Conservation (phyloP, 371 early-diverging fungal species). For the Fennellomyces sp. region DNA sequence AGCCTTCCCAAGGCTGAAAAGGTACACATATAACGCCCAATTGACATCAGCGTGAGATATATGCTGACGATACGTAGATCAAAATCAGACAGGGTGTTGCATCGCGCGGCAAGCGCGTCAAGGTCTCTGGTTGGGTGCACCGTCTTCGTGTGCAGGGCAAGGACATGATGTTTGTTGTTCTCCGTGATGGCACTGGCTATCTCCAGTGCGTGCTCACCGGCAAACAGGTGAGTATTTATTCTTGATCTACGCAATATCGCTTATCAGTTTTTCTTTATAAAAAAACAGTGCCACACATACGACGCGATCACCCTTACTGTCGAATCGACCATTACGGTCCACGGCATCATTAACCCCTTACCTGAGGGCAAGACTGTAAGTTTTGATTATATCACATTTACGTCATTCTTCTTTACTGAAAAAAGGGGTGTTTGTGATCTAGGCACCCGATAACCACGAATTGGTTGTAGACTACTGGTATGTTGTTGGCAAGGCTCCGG, state of each 20-base stretch:
- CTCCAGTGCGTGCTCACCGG: constrained; percentile 94
- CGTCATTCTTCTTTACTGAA: background rate
- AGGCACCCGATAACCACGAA: constrained; percentile 97
- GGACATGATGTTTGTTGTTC: constrained; percentile 92
- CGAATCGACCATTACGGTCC: constrained; percentile 91
- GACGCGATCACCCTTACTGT: constrained; percentile 92
- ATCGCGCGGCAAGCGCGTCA: constrained; percentile 82
- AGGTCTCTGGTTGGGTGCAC: constrained; percentile 96
- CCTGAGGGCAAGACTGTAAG: constrained; percentile 92
- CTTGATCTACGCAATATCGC: background rate
- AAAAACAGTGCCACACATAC: constrained; percentile 86
- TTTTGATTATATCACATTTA: background rate
- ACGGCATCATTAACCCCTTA: constrained; percentile 85
- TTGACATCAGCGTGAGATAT: too few species aligned
- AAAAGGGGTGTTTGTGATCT: background rate
- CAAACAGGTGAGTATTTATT: constrained; percentile 62
- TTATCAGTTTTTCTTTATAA: background rate
- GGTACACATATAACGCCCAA: constrained; percentile 32
- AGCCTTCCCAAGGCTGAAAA: constrained; percentile 77
- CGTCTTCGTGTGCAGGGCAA: constrained; percentile 95
- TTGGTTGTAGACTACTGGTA: constrained; percentile 97
- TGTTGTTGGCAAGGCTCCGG: constrained; percentile 90
- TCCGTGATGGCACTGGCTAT: constrained; percentile 95
- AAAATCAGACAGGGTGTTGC: constrained; percentile 73
- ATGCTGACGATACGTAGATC: constrained; percentile 57